Percentiles rank a stretch among this genome's conserved stretches.
These are phyloP conservation scores for Cyclanthera cordifolia DNA, from an alignment of 306 rosid genomes.

Conservation along the genomic window DNA sequence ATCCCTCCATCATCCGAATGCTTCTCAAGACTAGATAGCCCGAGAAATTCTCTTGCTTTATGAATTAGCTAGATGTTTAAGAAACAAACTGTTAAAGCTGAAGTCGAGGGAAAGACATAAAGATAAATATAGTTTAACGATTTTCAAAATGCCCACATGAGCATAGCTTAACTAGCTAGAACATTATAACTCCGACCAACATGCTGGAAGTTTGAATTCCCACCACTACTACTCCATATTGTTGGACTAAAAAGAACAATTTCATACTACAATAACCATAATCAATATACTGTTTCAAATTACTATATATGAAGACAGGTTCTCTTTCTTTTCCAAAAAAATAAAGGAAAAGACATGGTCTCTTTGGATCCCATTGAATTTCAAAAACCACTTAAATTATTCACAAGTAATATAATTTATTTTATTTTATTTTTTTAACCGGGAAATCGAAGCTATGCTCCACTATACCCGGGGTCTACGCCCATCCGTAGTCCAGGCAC, in stretches of 20 bases:
- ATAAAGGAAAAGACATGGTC: no score
- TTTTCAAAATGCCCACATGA: not conserved
- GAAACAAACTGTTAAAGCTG: constrained; percentile 16
- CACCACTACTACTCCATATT: not conserved
- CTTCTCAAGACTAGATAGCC: constrained; percentile 74
- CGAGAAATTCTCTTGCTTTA: constrained; percentile 68
- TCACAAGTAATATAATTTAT: not conserved
- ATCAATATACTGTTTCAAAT: not conserved
- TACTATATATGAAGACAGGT: no score
- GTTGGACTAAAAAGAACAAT: not conserved
- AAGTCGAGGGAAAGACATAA: not conserved
- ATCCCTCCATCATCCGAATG: constrained; percentile 58
- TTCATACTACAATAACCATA: not conserved
- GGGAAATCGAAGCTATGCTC: no score
- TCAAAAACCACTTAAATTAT: not conserved
- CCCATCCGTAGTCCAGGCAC: no score
- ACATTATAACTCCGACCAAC: not conserved
- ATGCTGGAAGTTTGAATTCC: not conserved
- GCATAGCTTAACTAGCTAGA: not conserved
- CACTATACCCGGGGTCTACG: no score
- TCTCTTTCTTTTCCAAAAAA: no score
- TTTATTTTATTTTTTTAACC: no score
- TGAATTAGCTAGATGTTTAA: constrained; percentile 57
- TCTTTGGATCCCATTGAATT: not conserved
- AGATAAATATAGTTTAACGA: not conserved